Percentiles rank a stretch among this genome's conserved stretches.
phyloP scores from a whole-genome alignment of 495 filamentous ascomycete genomes.

The Talaromyces wortmannii region DNA sequence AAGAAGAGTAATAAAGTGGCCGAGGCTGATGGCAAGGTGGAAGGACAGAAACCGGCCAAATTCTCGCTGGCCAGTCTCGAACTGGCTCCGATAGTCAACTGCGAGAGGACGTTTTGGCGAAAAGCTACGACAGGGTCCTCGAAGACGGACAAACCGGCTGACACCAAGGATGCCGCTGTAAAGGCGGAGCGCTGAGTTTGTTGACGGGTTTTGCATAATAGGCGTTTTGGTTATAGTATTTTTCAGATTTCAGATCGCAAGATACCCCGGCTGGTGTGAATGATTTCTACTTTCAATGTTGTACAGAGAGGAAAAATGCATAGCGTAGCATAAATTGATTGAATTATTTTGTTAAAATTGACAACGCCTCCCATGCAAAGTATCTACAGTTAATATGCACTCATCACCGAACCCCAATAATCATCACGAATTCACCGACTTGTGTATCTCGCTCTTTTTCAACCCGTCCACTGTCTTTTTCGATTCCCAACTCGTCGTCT shows the following conservation, averaged over 20 bases:
- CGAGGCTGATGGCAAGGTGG: conserved; percentile 13
- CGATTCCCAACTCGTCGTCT: conserved; percentile 48
- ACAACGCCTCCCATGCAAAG: conserved; percentile 2
- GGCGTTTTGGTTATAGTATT: background rate
- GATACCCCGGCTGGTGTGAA: background rate
- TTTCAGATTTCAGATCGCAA: background rate
- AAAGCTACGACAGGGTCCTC: conserved; percentile 18
- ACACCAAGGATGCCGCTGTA: conserved; percentile 15
- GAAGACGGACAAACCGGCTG: conserved; percentile 23
- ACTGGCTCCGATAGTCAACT: conserved; percentile 41
- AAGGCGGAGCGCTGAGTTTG: conserved; percentile 20
- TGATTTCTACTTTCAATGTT: background rate
- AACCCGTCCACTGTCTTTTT: background rate
- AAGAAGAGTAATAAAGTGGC: conserved; percentile 24
- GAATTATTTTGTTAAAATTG: background rate
- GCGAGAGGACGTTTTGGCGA: conserved; percentile 38
- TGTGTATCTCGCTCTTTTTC: background rate
- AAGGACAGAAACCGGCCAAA: conserved; percentile 23
- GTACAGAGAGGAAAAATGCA: background rate
- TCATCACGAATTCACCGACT: background rate
- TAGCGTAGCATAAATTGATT: background rate
- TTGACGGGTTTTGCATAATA: background rate
- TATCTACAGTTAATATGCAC: background rate
- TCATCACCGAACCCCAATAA: background rate
- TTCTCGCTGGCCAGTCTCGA: conserved; percentile 24